Evolutionary conservation across 345 rosid species (phyloP), one percentile per base, ranked within the genome.

Genomic region (Melaleuca quinquenervia): DNA sequence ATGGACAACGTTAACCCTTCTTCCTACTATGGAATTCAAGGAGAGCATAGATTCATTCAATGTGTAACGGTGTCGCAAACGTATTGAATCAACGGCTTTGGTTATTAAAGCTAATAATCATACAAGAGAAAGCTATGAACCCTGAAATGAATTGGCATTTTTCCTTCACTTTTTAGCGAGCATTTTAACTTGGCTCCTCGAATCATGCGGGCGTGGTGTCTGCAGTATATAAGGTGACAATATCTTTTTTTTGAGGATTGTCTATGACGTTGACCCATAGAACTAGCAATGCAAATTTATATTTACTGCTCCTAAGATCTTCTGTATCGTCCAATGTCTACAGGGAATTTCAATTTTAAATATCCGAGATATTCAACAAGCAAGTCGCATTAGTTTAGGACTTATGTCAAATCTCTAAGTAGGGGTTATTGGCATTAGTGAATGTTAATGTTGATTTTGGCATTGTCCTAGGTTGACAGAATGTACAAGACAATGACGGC

Each of bases 301-400:
- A 56, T 56, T 56, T 15, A 18, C 52, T 84, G 12, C 92, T 93
- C 21, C 85, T 84, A 13, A 87, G 83, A 54, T 85, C 93, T 14
- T 93, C 90, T 50, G 84, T 88, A 82, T 90, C 89, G 8, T 92
- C 91, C 18, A 76, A 82, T 32, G 18, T 53, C 21, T 88, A 85
- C 32, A 86, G 88, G 41, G 85, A 83, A 86, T 90, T 91, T 84
- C 83, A 32, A 52, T 52, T 50, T 20, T 85, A 84, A 21, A 86
- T 91, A 6, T 86, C 90, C 15, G 82, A 89, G 76, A 90, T 89
- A 87, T 45, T 52, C 80, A 75, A 84, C 89, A 82, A 86, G 93
- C 91, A 76, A 27, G 22, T 49, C n/a, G 10, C 27, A 44, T n/a
- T 27, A 14, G 22, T 50, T 56, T 29, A 27, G 51, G 7, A 32